Base-by-base conservation (phyloP, 306 rosid species). In the Mucuna pruriens region DNA sequence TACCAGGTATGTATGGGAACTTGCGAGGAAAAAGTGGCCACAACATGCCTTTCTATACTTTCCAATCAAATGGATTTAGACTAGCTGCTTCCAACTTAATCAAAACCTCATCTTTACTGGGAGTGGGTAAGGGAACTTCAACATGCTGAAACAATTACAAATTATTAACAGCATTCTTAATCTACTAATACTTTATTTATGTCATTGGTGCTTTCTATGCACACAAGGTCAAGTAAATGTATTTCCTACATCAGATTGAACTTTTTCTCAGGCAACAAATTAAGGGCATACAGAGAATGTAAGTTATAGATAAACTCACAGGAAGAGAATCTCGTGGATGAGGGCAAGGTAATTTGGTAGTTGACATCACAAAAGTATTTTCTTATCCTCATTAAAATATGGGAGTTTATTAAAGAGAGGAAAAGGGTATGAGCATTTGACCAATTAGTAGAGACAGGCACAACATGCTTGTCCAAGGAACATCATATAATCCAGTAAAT, bases 21-120 rank as follows among this genome's bases (percentile, higher is more conserved):
- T 81, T 88, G 48, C 58, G 76, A 45, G 98, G 98, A 6, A 86
- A 61, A 79, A 94, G 1, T 11, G 92, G 97, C 74, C 97, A 29
- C 54, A 84, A 0, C 79, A 77, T 55, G 67, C 97, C 91, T 77
- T 86, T 94, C 82, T 94, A 97, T 71, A 94, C 78, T 86, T 86
- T 91, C 92, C 93, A 92, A 84, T 92, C 97, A 75, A 89, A 63
- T 26, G 97, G 97, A 77, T 94, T 92, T 25, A 94, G 46, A 77
- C 90, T 82, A 52, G 87, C 87, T 40, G 94, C 98, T 87, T 94
- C 97, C 80, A 91, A 11, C 85, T 91, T 94, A 25, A 92, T 52
- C 84, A 94, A 86, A 38, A 92, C 26, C 77, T 90, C 97, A 82
- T 86, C 85, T 39, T 89, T 89, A 51, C 84, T 81, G 2, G 96